Conservation (phyloP, 768 basidiomycete species). For the Boletus speciosus region DNA sequence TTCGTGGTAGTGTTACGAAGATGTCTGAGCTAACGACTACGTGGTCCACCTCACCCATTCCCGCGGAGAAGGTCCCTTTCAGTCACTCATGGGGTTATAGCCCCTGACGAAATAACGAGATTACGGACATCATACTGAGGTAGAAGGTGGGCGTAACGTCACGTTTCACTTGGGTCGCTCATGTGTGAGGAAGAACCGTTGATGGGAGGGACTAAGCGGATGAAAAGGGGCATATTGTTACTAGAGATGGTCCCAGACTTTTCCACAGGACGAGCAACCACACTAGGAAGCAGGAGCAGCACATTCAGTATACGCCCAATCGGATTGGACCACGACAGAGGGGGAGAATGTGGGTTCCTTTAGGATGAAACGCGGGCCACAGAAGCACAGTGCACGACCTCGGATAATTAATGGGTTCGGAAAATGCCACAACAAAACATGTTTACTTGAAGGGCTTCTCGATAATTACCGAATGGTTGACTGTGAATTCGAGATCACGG, state of each 20-base stretch:
- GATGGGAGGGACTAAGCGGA: slow-evolving; percentile 32
- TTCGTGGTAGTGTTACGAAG: slow-evolving; percentile 1
- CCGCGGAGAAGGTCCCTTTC: slow-evolving; percentile 20
- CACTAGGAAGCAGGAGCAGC: slow-evolving; percentile 29
- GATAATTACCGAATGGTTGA: slow-evolving; percentile 50
- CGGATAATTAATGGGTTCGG: slow-evolving; percentile 23
- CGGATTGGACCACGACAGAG: slow-evolving; percentile 8
- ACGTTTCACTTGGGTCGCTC: slow-evolving; percentile 11
- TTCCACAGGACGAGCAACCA: slow-evolving; percentile 56
- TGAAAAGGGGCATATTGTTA: slow-evolving; percentile 59
- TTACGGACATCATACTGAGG: slow-evolving; percentile 8
- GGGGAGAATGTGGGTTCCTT: slow-evolving; percentile 4
- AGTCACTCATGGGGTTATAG: slow-evolving; percentile 10
- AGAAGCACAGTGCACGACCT: slow-evolving; percentile 12
- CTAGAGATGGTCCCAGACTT: slow-evolving; percentile 51
- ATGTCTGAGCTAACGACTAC: slow-evolving; percentile 22
- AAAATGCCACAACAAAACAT: slow-evolving; percentile 14
- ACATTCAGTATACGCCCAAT: slow-evolving; percentile 6
- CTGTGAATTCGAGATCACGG: slow-evolving; percentile 53
- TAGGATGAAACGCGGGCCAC: slow-evolving; percentile 17
- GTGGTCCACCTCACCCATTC: slow-evolving; percentile 6
- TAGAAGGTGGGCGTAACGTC: slow-evolving; percentile 14
- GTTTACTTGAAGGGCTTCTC: slow-evolving; percentile 64
- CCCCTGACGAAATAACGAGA: slow-evolving; percentile 20
- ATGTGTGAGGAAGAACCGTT: slow-evolving; percentile 6